phyloP scores from a whole-genome alignment of 768 basidiomycete genomes.

The Leccinum barrowsii region DNA sequence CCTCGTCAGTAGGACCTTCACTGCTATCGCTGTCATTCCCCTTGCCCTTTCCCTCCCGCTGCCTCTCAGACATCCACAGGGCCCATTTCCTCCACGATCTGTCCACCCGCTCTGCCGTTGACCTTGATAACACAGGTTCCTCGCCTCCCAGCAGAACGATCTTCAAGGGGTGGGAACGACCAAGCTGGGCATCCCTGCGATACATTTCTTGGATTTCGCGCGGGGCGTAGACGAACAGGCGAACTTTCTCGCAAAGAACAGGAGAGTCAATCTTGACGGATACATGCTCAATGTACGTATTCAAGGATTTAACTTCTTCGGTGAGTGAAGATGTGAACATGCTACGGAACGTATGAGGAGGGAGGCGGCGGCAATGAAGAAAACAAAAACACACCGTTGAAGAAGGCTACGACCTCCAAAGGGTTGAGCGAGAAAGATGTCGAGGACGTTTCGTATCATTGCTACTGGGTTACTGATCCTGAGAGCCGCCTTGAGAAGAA shows the following conservation, averaged over 20 bases:
- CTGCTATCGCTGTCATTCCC: slow-evolving; percentile 71
- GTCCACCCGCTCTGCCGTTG: slow-evolving; percentile 78
- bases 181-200: slow-evolving; percentile 71
- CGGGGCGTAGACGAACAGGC: slow-evolving; percentile 81
- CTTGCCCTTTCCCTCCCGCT: slow-evolving; percentile 38
- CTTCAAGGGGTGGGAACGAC: slow-evolving; percentile 72
- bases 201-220: slow-evolving; percentile 83
- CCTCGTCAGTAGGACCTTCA: slow-evolving; percentile 89
- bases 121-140: slow-evolving; percentile 67
- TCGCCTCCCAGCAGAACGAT: slow-evolving; percentile 78
- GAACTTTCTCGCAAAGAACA: slow-evolving; percentile 82
- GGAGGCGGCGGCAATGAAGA: background rate
- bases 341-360: slow-evolving; percentile 37
- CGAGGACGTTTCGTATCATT: slow-evolving; percentile 91
- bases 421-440: slow-evolving; percentile 94
- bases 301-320: slow-evolving; percentile 82
- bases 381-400: slow-evolving; percentile 57
- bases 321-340: slow-evolving; percentile 94
- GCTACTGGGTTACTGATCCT: slow-evolving; percentile 92
- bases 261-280: slow-evolving; percentile 88
- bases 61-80: slow-evolving; percentile 62
- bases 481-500: slow-evolving; percentile 88
- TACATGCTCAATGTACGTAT: slow-evolving; percentile 85
- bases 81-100: slow-evolving; percentile 75
- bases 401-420: slow-evolving; percentile 92